Conservation (phyloP, 2,329 filamentous ascomycete species). For the Camillea tinctor region DNA sequence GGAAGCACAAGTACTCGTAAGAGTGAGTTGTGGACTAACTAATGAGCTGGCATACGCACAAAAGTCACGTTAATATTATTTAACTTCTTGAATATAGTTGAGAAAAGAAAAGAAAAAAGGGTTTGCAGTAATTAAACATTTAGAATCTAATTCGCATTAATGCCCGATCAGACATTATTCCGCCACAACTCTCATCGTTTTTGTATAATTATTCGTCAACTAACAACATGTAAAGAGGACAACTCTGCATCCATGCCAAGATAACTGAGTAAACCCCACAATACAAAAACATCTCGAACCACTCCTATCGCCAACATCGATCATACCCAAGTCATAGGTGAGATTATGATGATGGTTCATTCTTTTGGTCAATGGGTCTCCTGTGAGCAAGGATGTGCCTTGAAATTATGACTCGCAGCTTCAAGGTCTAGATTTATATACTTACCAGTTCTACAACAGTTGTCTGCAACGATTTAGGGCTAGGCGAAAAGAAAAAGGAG, state of each 20-base stretch:
- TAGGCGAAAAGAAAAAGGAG: no score
- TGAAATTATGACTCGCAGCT: no score
- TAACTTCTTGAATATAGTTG: neutral
- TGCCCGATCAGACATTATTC: neutral
- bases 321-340: neutral
- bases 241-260: neutral
- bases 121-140: neutral
- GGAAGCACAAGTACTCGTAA: no score
- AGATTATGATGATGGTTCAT: neutral
- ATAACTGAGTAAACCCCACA: neutral
- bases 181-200: neutral
- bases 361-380: no score
- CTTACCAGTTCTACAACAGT: no score
- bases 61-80: neutral
- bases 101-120: no score
- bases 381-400: no score
- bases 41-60: neutral
- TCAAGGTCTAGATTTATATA: no score
- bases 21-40: no score
- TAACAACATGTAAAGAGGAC: neutral
- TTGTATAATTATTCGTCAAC: neutral
- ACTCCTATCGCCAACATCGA: neutral
- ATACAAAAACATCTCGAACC: neutral
- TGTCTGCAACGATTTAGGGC: no score
- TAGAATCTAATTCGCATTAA: neutral